These are phyloP conservation scores for Hydnum rufescens DNA, from an alignment of 768 basidiomycete species.

Conservation along the genomic window DNA sequence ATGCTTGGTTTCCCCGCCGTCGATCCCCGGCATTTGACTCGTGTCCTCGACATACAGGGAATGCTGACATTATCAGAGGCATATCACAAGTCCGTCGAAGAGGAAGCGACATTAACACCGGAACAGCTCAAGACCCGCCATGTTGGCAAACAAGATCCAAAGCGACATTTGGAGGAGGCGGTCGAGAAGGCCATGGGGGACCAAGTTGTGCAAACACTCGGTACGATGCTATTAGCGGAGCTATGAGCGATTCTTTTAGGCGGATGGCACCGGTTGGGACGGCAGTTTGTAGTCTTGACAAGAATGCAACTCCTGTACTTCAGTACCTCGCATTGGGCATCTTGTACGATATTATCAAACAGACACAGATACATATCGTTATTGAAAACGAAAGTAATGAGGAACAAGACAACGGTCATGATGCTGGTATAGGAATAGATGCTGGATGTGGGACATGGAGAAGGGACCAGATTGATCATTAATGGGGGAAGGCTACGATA, in stretches of 20 bases:
- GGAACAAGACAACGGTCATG: no score
- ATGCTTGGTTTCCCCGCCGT: slow-evolving; percentile 10
- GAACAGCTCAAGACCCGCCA: slow-evolving; percentile 95
- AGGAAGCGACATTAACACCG: slow-evolving; percentile 83
- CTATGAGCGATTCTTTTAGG: slow-evolving; percentile 24
- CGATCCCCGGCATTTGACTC: background rate
- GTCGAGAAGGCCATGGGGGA: slow-evolving; percentile 97
- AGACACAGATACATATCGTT: no score
- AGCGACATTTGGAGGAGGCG: slow-evolving; percentile 90
- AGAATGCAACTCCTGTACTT: no score
- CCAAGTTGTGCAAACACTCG: slow-evolving; percentile 88
- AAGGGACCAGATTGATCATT: no score
- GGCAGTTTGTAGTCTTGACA: no score
- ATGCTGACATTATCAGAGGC: slow-evolving; percentile 86
- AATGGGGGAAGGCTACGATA: no score
- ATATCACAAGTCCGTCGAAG: slow-evolving; percentile 96
- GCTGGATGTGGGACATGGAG: no score
- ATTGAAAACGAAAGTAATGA: no score
- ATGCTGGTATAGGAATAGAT: no score
- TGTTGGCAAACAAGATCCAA: slow-evolving; percentile 95
- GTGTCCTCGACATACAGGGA: slow-evolving; percentile 28
- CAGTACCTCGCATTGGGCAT: no score
- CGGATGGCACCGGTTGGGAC: no score
- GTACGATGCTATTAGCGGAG: slow-evolving; percentile 87
- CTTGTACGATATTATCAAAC: no score